phyloP scores from a whole-genome alignment of 2,329 filamentous ascomycete genomes.

The Zymoseptoria ardabiliae region DNA sequence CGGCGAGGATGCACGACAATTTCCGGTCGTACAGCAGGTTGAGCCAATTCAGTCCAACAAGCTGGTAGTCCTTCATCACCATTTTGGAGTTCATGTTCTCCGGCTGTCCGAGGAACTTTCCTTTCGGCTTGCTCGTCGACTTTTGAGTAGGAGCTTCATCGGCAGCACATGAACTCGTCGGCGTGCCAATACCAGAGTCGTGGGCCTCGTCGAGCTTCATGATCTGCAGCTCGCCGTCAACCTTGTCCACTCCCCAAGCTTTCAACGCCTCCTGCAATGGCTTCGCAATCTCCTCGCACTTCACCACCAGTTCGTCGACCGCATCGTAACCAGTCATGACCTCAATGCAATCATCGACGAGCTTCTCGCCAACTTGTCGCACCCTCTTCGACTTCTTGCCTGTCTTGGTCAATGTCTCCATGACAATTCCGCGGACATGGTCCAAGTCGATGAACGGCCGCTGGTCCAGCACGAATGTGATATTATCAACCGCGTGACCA shows the following conservation, averaged over 20 bases:
- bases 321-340: slow-evolving; percentile 76
- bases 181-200: slow-evolving; percentile 63
- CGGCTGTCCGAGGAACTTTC: slow-evolving; percentile 57
- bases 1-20: slow-evolving; percentile 84
- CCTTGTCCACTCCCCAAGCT: slow-evolving; percentile 57
- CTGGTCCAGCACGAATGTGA: slow-evolving; percentile 61
- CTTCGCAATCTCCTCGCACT: slow-evolving; percentile 67
- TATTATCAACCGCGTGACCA: slow-evolving; percentile 61
- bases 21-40: slow-evolving; percentile 70
- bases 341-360: slow-evolving; percentile 59
- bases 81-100: slow-evolving; percentile 67
- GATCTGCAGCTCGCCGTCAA: slow-evolving; percentile 54
- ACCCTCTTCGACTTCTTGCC: slow-evolving; percentile 45
- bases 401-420: slow-evolving; percentile 41
- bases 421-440: slow-evolving; percentile 58
- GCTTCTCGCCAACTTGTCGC: slow-evolving; percentile 54
- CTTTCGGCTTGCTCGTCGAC: slow-evolving; percentile 39
- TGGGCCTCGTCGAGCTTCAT: slow-evolving; percentile 48
- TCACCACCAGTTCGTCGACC: slow-evolving; percentile 71
- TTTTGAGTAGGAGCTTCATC: slow-evolving; percentile 23
- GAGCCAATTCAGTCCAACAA: slow-evolving; percentile 94
- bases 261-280: slow-evolving; percentile 59
- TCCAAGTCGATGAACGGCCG: slow-evolving; percentile 66
- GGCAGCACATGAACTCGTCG: slow-evolving; percentile 33
- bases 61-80: slow-evolving; percentile 82